Base-by-base conservation (phyloP, 148 eudicot genomes). In the Fagopyrum esculentum region DNA sequence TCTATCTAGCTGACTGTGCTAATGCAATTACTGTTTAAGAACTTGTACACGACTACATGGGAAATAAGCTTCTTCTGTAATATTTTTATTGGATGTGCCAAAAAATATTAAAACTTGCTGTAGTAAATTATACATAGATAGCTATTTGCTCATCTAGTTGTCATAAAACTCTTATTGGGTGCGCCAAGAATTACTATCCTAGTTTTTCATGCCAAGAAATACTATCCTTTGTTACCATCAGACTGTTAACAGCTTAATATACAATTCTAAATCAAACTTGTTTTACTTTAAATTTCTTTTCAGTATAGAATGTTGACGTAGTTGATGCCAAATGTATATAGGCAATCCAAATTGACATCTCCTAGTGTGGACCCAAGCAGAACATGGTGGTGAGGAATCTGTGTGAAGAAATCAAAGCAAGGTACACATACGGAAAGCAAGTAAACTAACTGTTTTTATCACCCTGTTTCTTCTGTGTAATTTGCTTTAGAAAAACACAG, bases 341-440 rank as follows among this genome's bases (percentile, higher is more conserved):
- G 40, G 68, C 68, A 60, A 60, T 29, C 9, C 68, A 60, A n/a
- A n/a, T 60, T 26, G 68, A 9, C 68, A 60, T 60, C 69, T 63
- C 16, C n/a, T 30, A 29, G 61, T 22, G 66, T 60, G 44, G 69
- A 30, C 44, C 45, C 69, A 10, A 40, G 45, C 43, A 22, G 12
- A 13, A 9, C 16, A 66, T 35, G 15, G 6, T 11, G 35, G 3
- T 30, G 44, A 22, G 16, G 12, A 4, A 66, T 66, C 13, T 13
- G 71, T 46, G 12, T 66, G 9, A n/a, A 66, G 35, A 66, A 66
- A 6, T 35, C 71, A 40, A 40, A 66, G 46, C 17, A 40, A 66
- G 19, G 71, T 66, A 66, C 71, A 40, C n/a, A 66, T 43, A 43
- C 71, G 19, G 71, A 66, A 66, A 66, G 71, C 46, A 66, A 40